phyloP scores from a whole-genome alignment of 2,329 filamentous ascomycete species.

The Colletotrichum tropicicola region DNA sequence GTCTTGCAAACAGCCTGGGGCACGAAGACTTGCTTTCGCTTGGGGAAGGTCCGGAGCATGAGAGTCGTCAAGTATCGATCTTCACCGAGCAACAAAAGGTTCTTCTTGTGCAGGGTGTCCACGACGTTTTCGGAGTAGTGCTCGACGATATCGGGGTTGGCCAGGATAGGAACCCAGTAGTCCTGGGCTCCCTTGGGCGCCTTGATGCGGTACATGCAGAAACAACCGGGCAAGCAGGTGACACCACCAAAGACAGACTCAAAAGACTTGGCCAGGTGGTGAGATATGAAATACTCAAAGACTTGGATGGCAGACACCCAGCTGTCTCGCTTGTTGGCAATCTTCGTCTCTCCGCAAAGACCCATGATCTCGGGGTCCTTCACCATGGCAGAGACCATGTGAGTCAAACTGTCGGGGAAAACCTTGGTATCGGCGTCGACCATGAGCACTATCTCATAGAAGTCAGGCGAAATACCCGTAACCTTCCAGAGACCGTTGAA shows the following conservation, averaged over 20 bases:
- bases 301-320: slow-evolving; percentile 99
- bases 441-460: slow-evolving; percentile 98
- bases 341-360: slow-evolving; percentile 98
- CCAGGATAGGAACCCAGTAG: slow-evolving; percentile 99
- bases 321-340: slow-evolving; percentile 93
- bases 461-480: slow-evolving; percentile 97
- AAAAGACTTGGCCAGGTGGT: slow-evolving; percentile 96
- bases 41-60: slow-evolving; percentile 98
- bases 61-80: slow-evolving; percentile 96
- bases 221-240: slow-evolving; percentile 96
- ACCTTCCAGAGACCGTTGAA: slow-evolving; percentile 99
- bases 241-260: slow-evolving; percentile 99
- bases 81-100: slow-evolving; percentile 88
- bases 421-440: slow-evolving; percentile 99
- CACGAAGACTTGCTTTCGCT: slow-evolving; percentile 98
- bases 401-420: slow-evolving; percentile 96
- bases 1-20: slow-evolving; percentile 99
- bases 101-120: slow-evolving; percentile 98
- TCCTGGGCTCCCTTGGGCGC: slow-evolving; percentile 97
- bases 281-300: slow-evolving; percentile 99
- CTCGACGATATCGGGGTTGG: slow-evolving; percentile 97
- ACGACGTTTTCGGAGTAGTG: slow-evolving; percentile 99
- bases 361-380: slow-evolving; percentile 99
- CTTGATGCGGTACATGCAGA: slow-evolving; percentile 99
- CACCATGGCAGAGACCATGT: slow-evolving; percentile 99